Evolutionary conservation across 2,329 filamentous ascomycete species (phyloP).

Genomic region (Talaromyces marneffei): DNA sequence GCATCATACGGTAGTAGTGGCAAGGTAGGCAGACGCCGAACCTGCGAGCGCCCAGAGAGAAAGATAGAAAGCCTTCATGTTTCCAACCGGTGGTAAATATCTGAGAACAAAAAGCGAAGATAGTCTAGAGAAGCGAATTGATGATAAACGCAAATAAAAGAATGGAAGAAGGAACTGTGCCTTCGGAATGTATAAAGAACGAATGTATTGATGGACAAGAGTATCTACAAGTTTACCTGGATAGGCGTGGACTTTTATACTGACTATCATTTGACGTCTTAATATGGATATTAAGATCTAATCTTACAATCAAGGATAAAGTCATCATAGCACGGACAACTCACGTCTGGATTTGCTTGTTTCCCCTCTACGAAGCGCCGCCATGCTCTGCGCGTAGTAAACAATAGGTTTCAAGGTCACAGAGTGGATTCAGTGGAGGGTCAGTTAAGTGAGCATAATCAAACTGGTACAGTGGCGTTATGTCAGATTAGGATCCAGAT

Average conservation of each 20-base stretch:
- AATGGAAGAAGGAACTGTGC: constrained; percentile 3
- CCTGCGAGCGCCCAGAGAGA: constrained; percentile 10
- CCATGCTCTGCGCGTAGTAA: too few relatives aligned
- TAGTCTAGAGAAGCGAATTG: not conserved
- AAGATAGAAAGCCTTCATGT: constrained; percentile 13
- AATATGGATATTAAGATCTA: not conserved
- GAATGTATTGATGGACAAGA: not conserved
- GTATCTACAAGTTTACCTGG: not conserved
- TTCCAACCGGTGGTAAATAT: not conserved
- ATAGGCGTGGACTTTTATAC: not conserved
- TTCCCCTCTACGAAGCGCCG: not conserved
- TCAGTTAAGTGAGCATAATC: not conserved
- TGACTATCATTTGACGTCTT: not conserved
- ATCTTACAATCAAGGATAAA: not conserved
- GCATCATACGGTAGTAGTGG: constrained; percentile 10
- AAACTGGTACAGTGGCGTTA: constrained; percentile 5
- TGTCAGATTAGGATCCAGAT: not conserved
- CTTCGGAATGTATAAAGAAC: not conserved
- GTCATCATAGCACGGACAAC: not conserved
- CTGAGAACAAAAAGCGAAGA: not conserved
- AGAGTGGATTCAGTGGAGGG: not conserved
- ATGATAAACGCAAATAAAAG: not conserved
- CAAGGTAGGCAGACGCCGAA: constrained; percentile 12
- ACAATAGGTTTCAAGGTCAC: not conserved
- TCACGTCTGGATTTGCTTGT: not conserved